Evolutionary conservation across 1,284 basidiomycete genomes (phyloP).

Genomic region (Porodaedalea pini): DNA sequence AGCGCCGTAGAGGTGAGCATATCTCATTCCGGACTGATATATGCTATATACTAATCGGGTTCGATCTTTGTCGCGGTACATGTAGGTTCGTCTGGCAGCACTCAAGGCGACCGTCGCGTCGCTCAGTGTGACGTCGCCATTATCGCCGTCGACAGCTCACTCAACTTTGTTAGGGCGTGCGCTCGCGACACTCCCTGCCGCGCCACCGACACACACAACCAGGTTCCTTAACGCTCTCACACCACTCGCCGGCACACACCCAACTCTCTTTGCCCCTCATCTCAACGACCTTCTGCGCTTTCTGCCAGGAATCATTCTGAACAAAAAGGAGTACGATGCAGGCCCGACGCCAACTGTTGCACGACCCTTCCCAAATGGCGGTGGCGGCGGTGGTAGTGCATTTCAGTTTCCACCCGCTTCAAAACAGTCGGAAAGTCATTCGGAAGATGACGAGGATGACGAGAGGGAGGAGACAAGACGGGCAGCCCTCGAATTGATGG

Average conservation of each 20-base stretch:
- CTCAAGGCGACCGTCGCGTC: slow-evolving; percentile 55
- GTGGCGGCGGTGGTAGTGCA: slow-evolving; percentile 23
- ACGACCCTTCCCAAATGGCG: slow-evolving; percentile 52
- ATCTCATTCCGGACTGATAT: background rate
- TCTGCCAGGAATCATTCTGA: slow-evolving; percentile 61
- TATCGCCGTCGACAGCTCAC: slow-evolving; percentile 47
- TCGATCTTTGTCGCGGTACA: background rate
- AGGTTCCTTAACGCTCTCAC: slow-evolving; percentile 65
- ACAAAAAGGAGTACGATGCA: slow-evolving; percentile 48
- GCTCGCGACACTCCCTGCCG: slow-evolving; percentile 50
- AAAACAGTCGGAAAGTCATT: slow-evolving; percentile 26
- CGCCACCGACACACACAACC: slow-evolving; percentile 45
- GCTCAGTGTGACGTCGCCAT: slow-evolving; percentile 54
- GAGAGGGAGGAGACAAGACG: slow-evolving; percentile 52
- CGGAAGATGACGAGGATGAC: slow-evolving; percentile 27
- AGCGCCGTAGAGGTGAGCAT: slow-evolving; percentile 13
- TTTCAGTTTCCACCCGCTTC: slow-evolving; percentile 56
- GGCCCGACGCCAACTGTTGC: slow-evolving; percentile 73
- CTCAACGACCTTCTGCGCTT: slow-evolving; percentile 60
- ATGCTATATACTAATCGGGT: background rate
- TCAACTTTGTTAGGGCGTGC: slow-evolving; percentile 64
- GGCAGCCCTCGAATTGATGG: slow-evolving; percentile 72
- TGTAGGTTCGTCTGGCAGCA: slow-evolving; percentile 17
- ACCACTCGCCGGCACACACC: slow-evolving; percentile 64
- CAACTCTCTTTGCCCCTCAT: slow-evolving; percentile 65